These are phyloP conservation scores for Maudiozyma serrabonitensis DNA, from an alignment of 805 yeast species.

Conservation along the genomic window DNA sequence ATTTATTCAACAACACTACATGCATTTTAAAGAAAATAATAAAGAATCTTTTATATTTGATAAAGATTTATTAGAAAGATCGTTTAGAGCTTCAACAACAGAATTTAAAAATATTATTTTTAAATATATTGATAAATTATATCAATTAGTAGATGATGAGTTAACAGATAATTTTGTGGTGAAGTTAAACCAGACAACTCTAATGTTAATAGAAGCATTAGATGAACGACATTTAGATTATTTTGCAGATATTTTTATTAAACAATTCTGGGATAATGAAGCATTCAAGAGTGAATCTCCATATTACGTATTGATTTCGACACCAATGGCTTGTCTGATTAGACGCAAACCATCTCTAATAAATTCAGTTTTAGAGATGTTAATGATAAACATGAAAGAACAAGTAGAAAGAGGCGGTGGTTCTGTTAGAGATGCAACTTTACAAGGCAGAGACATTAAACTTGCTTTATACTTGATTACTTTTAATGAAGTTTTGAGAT, in stretches of 20 bases:
- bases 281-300: slow-evolving; percentile 51
- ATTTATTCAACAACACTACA: slow-evolving; percentile 57
- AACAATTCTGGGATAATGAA: slow-evolving; percentile 36
- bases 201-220: slow-evolving; percentile 46
- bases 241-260: slow-evolving; percentile 32
- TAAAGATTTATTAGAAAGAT: slow-evolving; percentile 38
- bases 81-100: slow-evolving; percentile 64
- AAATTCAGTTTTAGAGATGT: slow-evolving; percentile 15
- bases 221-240: slow-evolving; percentile 44
- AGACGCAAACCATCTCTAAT: slow-evolving; percentile 38
- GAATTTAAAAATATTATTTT: slow-evolving; percentile 54
- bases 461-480: slow-evolving; percentile 63
- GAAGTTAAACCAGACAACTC: slow-evolving; percentile 37
- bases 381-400: slow-evolving; percentile 40
- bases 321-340: slow-evolving; percentile 62
- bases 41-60: slow-evolving; percentile 33
- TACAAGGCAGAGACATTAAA: slow-evolving; percentile 69
- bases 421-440: slow-evolving; percentile 49
- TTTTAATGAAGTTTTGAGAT: slow-evolving; percentile 59
- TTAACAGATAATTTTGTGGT: slow-evolving; percentile 29
- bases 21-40: slow-evolving; percentile 32
- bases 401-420: slow-evolving; percentile 83
- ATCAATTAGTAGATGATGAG: slow-evolving; percentile 50
- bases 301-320: slow-evolving; percentile 58
- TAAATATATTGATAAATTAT: slow-evolving; percentile 47